These are phyloP conservation scores for Fusarium marasasianum DNA, from an alignment of 2,329 filamentous ascomycete species.

Conservation along the genomic window DNA sequence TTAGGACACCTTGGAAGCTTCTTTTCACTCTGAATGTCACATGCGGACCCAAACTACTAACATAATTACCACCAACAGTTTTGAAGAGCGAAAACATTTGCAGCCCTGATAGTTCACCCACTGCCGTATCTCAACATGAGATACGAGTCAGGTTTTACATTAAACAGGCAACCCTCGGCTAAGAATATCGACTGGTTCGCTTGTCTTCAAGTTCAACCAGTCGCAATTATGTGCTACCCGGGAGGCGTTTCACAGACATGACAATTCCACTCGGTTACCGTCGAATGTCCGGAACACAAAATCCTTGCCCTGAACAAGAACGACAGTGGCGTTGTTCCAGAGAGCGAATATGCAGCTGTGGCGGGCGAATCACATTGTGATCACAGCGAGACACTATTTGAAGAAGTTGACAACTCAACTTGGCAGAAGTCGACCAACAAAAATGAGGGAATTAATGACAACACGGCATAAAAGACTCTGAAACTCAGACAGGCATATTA, in stretches of 20 bases:
- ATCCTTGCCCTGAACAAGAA: background rate
- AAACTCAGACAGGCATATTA: slow-evolving; percentile 1
- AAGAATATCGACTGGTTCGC: background rate
- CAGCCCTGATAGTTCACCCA: background rate
- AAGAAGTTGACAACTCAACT: background rate
- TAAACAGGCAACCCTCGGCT: slow-evolving; percentile 2
- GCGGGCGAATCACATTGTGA: background rate
- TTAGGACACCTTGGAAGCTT: background rate
- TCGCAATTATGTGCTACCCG: slow-evolving; percentile 30
- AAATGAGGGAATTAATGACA: slow-evolving; percentile 13
- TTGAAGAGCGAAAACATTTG: background rate
- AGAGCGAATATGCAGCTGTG: background rate
- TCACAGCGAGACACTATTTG: background rate
- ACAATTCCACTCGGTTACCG: background rate
- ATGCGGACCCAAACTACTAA: background rate
- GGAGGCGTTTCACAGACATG: slow-evolving; percentile 27
- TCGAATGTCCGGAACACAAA: background rate
- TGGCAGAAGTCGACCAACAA: background rate
- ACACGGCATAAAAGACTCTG: background rate
- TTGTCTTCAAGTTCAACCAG: slow-evolving; percentile 21
- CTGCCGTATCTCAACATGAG: background rate
- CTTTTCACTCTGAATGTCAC: background rate
- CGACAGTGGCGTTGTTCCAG: background rate
- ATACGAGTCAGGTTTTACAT: background rate
- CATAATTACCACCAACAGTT: no score